These are phyloP conservation scores for Amoebophrya sp. DNA, from an alignment of 169 alveolate species.

Conservation along the genomic window DNA sequence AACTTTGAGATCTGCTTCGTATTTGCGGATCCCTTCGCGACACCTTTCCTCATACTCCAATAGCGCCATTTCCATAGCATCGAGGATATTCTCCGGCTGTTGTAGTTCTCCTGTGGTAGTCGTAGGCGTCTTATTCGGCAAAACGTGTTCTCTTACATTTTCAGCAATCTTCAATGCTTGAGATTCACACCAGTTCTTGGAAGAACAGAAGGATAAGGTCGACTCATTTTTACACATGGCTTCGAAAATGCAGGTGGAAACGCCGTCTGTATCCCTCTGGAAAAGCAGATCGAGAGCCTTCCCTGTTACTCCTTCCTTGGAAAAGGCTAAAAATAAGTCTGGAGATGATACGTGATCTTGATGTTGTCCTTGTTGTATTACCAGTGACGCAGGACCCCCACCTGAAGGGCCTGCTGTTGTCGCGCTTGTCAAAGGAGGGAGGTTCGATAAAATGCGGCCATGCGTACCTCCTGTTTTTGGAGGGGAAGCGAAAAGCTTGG, in stretches of 20 bases:
- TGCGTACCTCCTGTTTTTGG: too few species aligned
- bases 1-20: background rate
- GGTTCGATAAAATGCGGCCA: too few species aligned
- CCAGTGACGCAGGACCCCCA: too few species aligned
- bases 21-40: background rate
- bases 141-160: background rate
- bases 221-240: background rate
- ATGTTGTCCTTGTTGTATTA: too few species aligned
- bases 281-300: too few species aligned
- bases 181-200: conserved; percentile 23
- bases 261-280: background rate
- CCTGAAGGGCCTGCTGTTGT: too few species aligned
- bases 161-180: background rate
- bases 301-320: too few species aligned
- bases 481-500: too few species aligned
- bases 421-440: too few species aligned
- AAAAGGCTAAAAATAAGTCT: too few species aligned
- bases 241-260: background rate
- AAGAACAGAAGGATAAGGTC: background rate
- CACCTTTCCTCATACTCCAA: background rate
- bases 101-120: too few species aligned
- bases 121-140: background rate
- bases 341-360: background rate
- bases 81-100: background rate
- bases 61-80: background rate